phyloP scores from a whole-genome alignment of 2,329 filamentous ascomycete genomes.

The Aspergillaceae sp. region DNA sequence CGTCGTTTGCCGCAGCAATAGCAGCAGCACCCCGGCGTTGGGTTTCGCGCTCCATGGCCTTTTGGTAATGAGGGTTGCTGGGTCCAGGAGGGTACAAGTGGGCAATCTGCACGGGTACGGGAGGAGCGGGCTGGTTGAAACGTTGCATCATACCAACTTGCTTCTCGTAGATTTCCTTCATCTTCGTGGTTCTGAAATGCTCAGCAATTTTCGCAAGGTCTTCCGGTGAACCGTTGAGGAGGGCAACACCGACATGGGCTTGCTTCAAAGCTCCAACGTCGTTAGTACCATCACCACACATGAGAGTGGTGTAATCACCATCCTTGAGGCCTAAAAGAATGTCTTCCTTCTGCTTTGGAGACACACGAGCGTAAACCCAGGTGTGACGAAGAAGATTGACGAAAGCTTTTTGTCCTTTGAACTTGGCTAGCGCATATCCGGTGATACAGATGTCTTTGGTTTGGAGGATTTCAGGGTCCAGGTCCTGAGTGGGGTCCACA shows the following conservation, averaged over 20 bases:
- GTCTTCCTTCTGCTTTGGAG: conserved; percentile 97
- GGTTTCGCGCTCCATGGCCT: conserved; percentile 80
- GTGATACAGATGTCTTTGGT: conserved; percentile 92
- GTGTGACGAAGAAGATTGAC: conserved; percentile 72
- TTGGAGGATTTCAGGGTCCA: conserved; percentile 72
- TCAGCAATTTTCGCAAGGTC: conserved; percentile 88
- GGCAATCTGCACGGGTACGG: conserved; percentile 83
- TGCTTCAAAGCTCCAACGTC: conserved; percentile 97
- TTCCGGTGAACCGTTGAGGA: conserved; percentile 88
- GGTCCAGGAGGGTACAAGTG: conserved; percentile 90
- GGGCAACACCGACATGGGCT: conserved; percentile 90
- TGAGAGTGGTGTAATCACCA: conserved; percentile 93
- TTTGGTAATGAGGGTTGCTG: conserved; percentile 85
- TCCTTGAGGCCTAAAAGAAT: conserved; percentile 95
- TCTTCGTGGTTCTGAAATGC: conserved; percentile 86
- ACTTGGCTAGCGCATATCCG: conserved; percentile 84
- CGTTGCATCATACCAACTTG: conserved; percentile 83
- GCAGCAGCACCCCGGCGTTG: conserved; percentile 63
- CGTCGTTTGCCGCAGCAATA: conserved; percentile 42
- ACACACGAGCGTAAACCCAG: conserved; percentile 98
- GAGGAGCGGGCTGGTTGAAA: conserved; percentile 90
- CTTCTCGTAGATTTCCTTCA: conserved; percentile 99
- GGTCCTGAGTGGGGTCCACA: conserved; percentile 71
- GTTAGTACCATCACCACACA: conserved; percentile 98
- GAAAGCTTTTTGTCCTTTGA: conserved; percentile 71